phyloP scores from a whole-genome alignment of 192 early-diverging fungal genomes.

The Linnemannia hyalina region DNA sequence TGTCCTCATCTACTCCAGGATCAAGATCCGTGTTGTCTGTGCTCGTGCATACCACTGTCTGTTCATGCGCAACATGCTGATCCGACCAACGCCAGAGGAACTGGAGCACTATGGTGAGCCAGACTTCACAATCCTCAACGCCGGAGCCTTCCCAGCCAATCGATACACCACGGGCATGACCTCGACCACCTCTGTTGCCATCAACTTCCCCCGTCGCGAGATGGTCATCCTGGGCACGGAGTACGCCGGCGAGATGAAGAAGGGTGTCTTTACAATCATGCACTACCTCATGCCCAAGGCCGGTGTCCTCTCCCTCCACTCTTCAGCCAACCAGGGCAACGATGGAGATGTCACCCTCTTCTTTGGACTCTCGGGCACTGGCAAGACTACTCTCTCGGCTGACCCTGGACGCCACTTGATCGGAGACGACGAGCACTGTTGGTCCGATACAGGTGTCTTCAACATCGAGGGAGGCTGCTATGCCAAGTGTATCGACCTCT shows the following conservation, averaged over 20 bases:
- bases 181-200: slow-evolving; percentile 88
- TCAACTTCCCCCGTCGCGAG: slow-evolving; percentile 92
- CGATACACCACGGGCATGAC: slow-evolving; percentile 95
- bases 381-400: slow-evolving; percentile 96
- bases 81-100: slow-evolving; percentile 93
- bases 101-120: slow-evolving; percentile 92
- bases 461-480: slow-evolving; percentile 99
- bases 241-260: slow-evolving; percentile 99
- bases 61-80: slow-evolving; percentile 99
- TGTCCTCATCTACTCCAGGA: slow-evolving; percentile 59
- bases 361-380: slow-evolving; percentile 97
- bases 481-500: slow-evolving; percentile 95
- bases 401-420: slow-evolving; percentile 93
- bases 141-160: slow-evolving; percentile 93
- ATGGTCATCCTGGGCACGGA: slow-evolving; percentile 98
- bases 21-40: slow-evolving; percentile 95
- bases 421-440: slow-evolving; percentile 99
- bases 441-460: slow-evolving; percentile 94
- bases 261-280: slow-evolving; percentile 97
- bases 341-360: slow-evolving; percentile 95
- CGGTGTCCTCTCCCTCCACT: slow-evolving; percentile 88
- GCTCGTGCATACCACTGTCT: slow-evolving; percentile 95
- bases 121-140: slow-evolving; percentile 97
- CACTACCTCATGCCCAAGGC: slow-evolving; percentile 98
- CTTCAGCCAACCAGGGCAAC: slow-evolving; percentile 93